These are phyloP conservation scores for Sugiyamaella japonica DNA, from an alignment of 1,139 yeast species.

Conservation along the genomic window DNA sequence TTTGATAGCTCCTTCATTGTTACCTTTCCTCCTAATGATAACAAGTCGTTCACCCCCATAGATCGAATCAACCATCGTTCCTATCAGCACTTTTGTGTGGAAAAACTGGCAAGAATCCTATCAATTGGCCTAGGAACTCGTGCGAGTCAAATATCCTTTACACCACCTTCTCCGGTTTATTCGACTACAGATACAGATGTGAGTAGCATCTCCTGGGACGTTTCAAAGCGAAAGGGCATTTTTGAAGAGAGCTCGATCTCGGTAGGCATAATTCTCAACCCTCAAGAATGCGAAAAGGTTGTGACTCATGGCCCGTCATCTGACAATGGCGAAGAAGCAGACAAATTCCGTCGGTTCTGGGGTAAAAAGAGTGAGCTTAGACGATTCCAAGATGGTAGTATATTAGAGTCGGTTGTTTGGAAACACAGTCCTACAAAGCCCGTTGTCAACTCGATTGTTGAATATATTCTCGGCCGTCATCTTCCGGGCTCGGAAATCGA, in stretches of 20 bases:
- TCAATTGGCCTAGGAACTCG: conserved; percentile 69
- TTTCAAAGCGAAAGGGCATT: conserved; percentile 59
- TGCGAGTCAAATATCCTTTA: conserved; percentile 43
- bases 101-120: conserved; percentile 60
- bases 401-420: conserved; percentile 92
- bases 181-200: conserved; percentile 9
- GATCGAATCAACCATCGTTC: conserved; percentile 75
- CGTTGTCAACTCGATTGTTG: conserved; percentile 63
- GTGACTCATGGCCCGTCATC: conserved; percentile 83
- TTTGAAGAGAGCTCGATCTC: conserved; percentile 34
- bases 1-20: conserved; percentile 65
- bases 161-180: conserved; percentile 36
- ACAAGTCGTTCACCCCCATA: conserved; percentile 43
- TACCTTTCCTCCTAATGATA: conserved; percentile 31
- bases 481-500: conserved; percentile 39
- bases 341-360: conserved; percentile 82
- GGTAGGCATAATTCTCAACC: conserved; percentile 69
- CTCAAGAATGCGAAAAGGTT: conserved; percentile 72
- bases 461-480: conserved; percentile 64
- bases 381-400: conserved; percentile 81
- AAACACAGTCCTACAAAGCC: conserved; percentile 54
- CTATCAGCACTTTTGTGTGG: conserved; percentile 59
- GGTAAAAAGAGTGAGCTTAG: conserved; percentile 82
- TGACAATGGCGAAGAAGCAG: conserved; percentile 63
- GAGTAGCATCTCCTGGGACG: conserved; percentile 41